Base-by-base conservation (phyloP, 768 basidiomycete species). In the Neoboletus subvelutipes region DNA sequence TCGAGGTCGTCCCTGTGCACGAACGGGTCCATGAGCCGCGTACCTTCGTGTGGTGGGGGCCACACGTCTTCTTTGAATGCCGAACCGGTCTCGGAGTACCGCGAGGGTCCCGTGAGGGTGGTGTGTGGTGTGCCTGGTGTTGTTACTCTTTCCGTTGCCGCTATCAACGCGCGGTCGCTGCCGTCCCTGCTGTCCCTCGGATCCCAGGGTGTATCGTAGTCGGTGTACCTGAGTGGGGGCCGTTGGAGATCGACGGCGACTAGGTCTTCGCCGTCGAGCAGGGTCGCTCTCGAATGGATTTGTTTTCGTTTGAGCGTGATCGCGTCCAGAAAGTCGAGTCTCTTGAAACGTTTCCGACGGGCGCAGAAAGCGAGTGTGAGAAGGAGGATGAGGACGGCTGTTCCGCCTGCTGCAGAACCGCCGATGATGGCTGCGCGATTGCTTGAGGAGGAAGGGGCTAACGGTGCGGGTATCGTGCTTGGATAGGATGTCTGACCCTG, bases 1-100 rank as follows among this genome's bases (percentile, higher is more conserved):
- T 77, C 72, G 26, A 74, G 13, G 2, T 53, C 50, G 12, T 51
- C 55, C 33, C 41, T 20, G 22, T 39, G 31, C 2, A 50, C 26
- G 29, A 67, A 26, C 0, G 66, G 56, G 13, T 71, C 66, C 41
- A 66, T 59, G 24, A 70, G 59, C 56, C 70, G 57, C 0, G 61
- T 63, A 37, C 49, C 45, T 37, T 72, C 72, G 45, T 40, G 52
- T 1, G 80, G 80, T 0, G 77, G 77, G 1, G 74, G 74, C 75
- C 77, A 80, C 0, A 79, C 11, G 37, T 80, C 77, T 50, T 82
- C 81, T 18, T 73, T 71, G 65, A 82, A 81, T 36, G 78, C 71
- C 0, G 80, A 80, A 1, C 78, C 79, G 2, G 75, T 66, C 37
- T 80, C 78, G 2, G 79, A 74, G 20, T 54, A 45, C 20, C 39